Evolutionary conservation across 164 flowering plant genomes (phyloP).

Genomic region (Liquidambar formosana): DNA sequence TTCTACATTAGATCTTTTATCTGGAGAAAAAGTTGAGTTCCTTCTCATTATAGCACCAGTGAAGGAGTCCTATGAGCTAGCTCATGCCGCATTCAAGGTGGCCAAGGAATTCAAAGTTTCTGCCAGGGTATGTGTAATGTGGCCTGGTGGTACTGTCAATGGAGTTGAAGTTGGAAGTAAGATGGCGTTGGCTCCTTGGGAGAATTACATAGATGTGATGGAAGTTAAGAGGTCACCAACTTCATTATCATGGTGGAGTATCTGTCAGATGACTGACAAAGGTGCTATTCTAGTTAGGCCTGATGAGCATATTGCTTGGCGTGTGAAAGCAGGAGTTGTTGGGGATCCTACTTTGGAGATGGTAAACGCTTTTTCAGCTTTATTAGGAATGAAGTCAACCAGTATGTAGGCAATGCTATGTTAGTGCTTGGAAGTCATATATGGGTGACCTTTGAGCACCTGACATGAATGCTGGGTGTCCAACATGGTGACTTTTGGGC

Average conservation of each 20-base stretch:
- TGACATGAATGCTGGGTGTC: not conserved
- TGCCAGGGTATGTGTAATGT: conserved; percentile 61
- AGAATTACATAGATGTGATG: conserved; percentile 53
- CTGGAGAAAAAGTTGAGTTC: conserved; percentile 67
- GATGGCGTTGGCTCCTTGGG: conserved; percentile 46
- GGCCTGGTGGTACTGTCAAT: conserved; percentile 48
- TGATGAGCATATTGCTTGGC: conserved; percentile 94
- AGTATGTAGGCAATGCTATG: not conserved
- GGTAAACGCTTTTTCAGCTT: conserved; percentile 48
- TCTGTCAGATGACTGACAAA: conserved; percentile 61
- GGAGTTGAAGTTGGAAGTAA: conserved; percentile 27
- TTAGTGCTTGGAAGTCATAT: too few relatives aligned
- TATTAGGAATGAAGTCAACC: conserved; percentile 35
- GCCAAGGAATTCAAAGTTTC: conserved; percentile 54
- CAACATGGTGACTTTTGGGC: not conserved
- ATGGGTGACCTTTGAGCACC: too few relatives aligned
- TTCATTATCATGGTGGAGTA: conserved; percentile 78
- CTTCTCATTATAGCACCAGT: conserved; percentile 78
- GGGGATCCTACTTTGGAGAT: conserved; percentile 49
- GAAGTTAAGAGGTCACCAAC: conserved; percentile 41
- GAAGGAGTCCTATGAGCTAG: conserved; percentile 61
- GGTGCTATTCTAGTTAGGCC: conserved; percentile 93
- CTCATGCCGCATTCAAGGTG: conserved; percentile 60
- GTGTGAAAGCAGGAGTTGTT: conserved; percentile 34
- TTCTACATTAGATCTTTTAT: conserved; percentile 80